Evolutionary conservation across 2,329 filamentous ascomycete genomes (phyloP), one percentile per base, ranked within the genome.

Genomic region (Calonectria hawksworthii): DNA sequence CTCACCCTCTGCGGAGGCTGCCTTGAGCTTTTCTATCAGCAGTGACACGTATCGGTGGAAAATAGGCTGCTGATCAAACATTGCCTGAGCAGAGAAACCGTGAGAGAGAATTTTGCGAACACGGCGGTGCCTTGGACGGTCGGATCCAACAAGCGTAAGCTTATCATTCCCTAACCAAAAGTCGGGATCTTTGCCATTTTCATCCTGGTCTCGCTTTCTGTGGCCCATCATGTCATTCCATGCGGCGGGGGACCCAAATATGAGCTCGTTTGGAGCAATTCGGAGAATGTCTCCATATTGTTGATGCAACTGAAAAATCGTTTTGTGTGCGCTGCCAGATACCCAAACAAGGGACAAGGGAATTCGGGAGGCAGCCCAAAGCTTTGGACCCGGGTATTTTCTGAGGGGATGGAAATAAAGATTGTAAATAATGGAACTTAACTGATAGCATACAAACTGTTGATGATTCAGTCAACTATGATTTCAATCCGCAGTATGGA

Each of bases 241-340:
- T 16, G 73, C 74, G n/a, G 68, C 65, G 0, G 74, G 68, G 18
- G 68, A 47, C 13, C 56, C 54, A 30, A 70, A 76, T 0, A 84
- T 83, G 1, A 89, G 81, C 34, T 84, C 80, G 30, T 84, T 82
- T 0, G 87, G 87, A 0, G 80, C 83, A 10, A 86, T 80, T 4
- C 88, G 85, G 7, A 89, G 82, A 1, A 88, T 81, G 26, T 79
- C 71, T 5, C 82, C 82, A 64, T 83, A 83, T 38, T 72, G 51
- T 10, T 79, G 64, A 30, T 83, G 81, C 9, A 78, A 59, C 1
- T 68, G 44, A 13, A 50, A 36, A 4, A 75, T 61, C 1, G 16
- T 47, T 21, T 65, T 68, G 21, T 66, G 50, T 2, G 21, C 34
- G 9, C 13, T 32, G 2, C 68, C 73, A n/a, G 63, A 64, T 0